Evolutionary conservation across 2,329 filamentous ascomycete species (phyloP), one percentile per base, ranked within the genome.

Genomic region (Knufia petricola): DNA sequence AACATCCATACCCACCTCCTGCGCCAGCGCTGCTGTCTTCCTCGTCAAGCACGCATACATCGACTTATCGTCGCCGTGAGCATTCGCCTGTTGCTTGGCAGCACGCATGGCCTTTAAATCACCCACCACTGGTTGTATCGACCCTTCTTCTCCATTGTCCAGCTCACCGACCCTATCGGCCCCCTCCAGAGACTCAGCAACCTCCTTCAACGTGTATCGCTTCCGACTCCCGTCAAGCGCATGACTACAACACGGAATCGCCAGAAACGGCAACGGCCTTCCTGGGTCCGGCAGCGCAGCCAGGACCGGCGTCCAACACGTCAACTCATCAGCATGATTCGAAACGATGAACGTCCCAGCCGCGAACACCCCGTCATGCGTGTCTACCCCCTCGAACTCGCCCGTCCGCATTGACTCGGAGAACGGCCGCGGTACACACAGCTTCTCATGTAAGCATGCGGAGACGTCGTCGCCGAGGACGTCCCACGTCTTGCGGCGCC

Each of bases 271-370:
- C 9, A 84, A 84, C 1, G 77, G 69, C 0, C 84, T 88, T 13
- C 50, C 48, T 0, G 64, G 64, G 46, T 55, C 60, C 2, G 69
- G 61, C 1, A 87, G 69, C 4, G 79, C 78, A 1, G 87, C 89
- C 34, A 98, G 77, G 15, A 96, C 76, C 0, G 92, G 92, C 0
- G 92, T 96, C 92, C 92, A 98, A 0, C 87, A 80, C 0, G 92
- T 98, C 12, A 98, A 76, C 67, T 98, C 89, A 63, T 98, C 92
- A 9, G 90, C 90, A 64, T 98, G 92, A 62, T 98, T 98, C 42
- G 88, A 94, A 54, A 98, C 84, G 59, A 98, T 87, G 65, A 98
- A 98, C 0, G 87, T 94, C 23, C 80, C 79, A 13, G 66, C 63
- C 0, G 79, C 73, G 60, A 96, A 95, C 8, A 73, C 60, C 30